These are phyloP conservation scores for Aspergillus sp. DNA, from an alignment of 2,329 filamentous ascomycete genomes.

Conservation along the genomic window DNA sequence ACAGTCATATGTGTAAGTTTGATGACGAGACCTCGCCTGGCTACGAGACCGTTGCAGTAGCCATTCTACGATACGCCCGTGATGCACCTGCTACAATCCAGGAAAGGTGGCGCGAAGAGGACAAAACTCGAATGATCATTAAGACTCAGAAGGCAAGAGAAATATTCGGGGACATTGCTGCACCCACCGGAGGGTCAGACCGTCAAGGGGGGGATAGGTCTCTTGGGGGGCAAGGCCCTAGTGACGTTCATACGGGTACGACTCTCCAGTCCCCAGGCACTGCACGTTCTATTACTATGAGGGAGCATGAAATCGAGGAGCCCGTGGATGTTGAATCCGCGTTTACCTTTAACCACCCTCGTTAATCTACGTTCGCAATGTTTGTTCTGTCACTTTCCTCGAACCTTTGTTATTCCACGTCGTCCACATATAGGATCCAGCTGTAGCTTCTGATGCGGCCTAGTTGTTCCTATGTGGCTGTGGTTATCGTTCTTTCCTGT, in stretches of 20 bases:
- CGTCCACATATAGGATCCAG: not conserved
- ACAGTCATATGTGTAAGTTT: constrained; percentile 73
- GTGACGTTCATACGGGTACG: constrained; percentile 18
- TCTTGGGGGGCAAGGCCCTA: not conserved
- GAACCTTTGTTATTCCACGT: not conserved
- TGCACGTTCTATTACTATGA: constrained; percentile 27
- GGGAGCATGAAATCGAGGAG: constrained; percentile 41
- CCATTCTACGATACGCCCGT: constrained; percentile 45
- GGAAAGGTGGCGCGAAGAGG: constrained; percentile 62
- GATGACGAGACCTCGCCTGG: constrained; percentile 64
- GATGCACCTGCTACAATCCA: constrained; percentile 57
- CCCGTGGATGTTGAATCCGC: constrained; percentile 19
- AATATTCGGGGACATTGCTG: constrained; percentile 30
- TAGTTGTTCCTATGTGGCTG: not conserved
- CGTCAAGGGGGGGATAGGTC: constrained; percentile 1
- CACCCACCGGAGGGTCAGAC: not conserved
- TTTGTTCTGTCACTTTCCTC: not conserved
- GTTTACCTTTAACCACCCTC: constrained; percentile 7
- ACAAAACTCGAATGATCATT: constrained; percentile 38
- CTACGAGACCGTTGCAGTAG: constrained; percentile 56
- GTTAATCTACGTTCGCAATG: not conserved
- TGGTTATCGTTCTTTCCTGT: not conserved
- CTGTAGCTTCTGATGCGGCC: not conserved
- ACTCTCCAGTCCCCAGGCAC: constrained; percentile 26
- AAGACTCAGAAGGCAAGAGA: constrained; percentile 37